Conservation (phyloP, 2,329 filamentous ascomycete species). For the Aspergillus floridensis region DNA sequence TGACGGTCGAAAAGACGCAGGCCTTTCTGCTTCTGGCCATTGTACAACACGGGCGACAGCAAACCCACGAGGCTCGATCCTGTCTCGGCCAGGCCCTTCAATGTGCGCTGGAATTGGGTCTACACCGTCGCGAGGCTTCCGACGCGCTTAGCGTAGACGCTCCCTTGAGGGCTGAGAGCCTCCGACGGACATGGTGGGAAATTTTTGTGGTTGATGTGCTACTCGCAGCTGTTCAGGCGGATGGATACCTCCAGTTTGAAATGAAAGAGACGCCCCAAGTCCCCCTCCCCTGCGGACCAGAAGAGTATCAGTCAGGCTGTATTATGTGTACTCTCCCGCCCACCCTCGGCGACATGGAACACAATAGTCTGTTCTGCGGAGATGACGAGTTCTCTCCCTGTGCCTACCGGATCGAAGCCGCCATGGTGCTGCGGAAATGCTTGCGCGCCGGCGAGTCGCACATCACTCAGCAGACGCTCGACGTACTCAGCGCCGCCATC, state of each 20-base stretch:
- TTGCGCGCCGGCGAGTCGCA: not conserved
- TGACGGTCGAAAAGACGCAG: not conserved
- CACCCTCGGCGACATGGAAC: not conserved
- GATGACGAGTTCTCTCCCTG: slow-evolving; percentile 3
- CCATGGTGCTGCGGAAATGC: slow-evolving; percentile 8
- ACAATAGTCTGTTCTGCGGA: not conserved
- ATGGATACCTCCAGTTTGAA: slow-evolving; percentile 2
- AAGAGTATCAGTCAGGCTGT: slow-evolving; percentile 1
- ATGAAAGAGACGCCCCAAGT: not conserved
- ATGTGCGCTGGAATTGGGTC: not conserved
- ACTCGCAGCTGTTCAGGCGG: slow-evolving; percentile 9
- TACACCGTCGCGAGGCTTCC: slow-evolving; percentile 1
- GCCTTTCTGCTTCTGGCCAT: slow-evolving; percentile 1
- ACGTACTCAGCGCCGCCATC: slow-evolving; percentile 1
- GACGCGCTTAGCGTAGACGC: not conserved
- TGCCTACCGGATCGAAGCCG: slow-evolving; percentile 8
- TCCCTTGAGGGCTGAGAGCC: slow-evolving; percentile 2
- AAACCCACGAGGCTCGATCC: not conserved
- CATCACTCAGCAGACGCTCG: not conserved
- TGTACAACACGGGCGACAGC: slow-evolving; percentile 1
- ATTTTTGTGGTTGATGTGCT: slow-evolving; percentile 8
- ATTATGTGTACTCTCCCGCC: not conserved
- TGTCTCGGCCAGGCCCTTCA: slow-evolving; percentile 2
- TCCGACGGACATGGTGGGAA: slow-evolving; percentile 13
- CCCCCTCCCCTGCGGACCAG: slow-evolving; percentile 1